These are phyloP conservation scores for Plantago elongata DNA, from an alignment of 257 asterid species.

Conservation along the genomic window DNA sequence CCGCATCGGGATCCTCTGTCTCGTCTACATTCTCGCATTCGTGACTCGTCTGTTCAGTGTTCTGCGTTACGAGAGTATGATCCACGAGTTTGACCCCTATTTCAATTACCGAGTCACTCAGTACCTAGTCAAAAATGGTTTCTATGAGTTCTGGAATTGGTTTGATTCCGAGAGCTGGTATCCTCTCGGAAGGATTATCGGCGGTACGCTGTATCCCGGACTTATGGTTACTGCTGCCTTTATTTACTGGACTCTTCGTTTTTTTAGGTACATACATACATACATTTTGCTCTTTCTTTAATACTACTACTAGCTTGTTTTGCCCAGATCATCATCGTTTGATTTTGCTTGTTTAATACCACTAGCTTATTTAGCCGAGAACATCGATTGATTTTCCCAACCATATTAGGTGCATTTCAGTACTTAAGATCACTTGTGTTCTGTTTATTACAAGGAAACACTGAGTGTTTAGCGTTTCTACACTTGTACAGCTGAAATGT, in stretches of 20 bases:
- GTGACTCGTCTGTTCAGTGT: slow-evolving; percentile 87
- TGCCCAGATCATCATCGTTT: neutral
- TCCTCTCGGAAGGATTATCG: slow-evolving; percentile 87
- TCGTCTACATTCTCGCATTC: slow-evolving; percentile 82
- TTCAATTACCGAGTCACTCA: slow-evolving; percentile 94
- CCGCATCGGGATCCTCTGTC: slow-evolving; percentile 70
- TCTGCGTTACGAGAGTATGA: slow-evolving; percentile 95
- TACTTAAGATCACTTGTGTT: too few relatives aligned
- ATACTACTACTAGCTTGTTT: too few relatives aligned
- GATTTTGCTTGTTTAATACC: too few relatives aligned
- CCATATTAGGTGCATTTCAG: too few relatives aligned
- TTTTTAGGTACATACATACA: slow-evolving; percentile 87
- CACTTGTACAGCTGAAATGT: neutral
- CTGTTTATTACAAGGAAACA: too few relatives aligned
- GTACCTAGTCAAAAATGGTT: slow-evolving; percentile 69
- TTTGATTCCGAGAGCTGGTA: slow-evolving; percentile 98
- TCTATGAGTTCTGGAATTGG: slow-evolving; percentile 98
- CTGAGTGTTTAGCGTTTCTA: neutral
- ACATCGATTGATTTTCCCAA: too few relatives aligned
- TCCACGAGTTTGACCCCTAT: slow-evolving; percentile 99
- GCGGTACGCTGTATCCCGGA: slow-evolving; percentile 97
- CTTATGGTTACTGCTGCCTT: slow-evolving; percentile 98
- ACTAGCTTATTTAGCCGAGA: too few relatives aligned
- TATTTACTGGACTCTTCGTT: slow-evolving; percentile 78
- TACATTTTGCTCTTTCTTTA: too few relatives aligned